Evolutionary conservation across 208 protist species (phyloP), one percentile per base, ranked within the genome.

Genomic region (Leishmania turanica): DNA sequence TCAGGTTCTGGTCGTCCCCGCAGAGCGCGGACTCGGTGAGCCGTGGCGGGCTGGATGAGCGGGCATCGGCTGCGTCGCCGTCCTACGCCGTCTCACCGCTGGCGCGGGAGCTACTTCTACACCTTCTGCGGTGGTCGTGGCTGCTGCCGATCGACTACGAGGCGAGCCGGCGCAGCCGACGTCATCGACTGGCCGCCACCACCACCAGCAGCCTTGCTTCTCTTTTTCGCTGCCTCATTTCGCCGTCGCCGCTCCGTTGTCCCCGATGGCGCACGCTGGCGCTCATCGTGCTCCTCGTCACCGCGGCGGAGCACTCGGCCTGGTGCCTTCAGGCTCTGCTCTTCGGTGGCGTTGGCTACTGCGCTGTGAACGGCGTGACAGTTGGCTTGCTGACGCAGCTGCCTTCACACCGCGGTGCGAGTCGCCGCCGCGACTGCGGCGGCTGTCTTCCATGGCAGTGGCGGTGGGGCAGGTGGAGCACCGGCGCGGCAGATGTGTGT

Each of bases 41-140:
- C 19, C 66, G 66, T 27, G 66, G 21, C 40, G 66, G 17, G 21
- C 9, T 49, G 37, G 42, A n/a, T n/a, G 40, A 47, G 66, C 19
- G 1, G 51, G 17, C 21, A 49, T 51, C 47, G 21, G 60, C 76
- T 37, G 37, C 66, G 8, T 47, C 82, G 17, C 40, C 56, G 3
- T 31, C 65, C 24, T 81, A 86, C n/a, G 89, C 88, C 27, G 83
- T 93, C 27, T 92, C 88, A 27, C 85, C 91, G 31, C 81, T 95
- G 31, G 84, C 91, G 24, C 86, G 91, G 7, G 88, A 89, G 27
- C 58, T 95, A 17, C 72, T 95, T 58, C 76, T 95, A 53, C 83
- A 85, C 56, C 78, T 93, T 1, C 76, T 74, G 8, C 86, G 86
- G 62, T 95, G 89, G 88, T 87, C 84, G n/a, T 95, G 89, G 89